These are phyloP conservation scores for Mycena floridula DNA, from an alignment of 768 basidiomycete species.

Conservation along the genomic window DNA sequence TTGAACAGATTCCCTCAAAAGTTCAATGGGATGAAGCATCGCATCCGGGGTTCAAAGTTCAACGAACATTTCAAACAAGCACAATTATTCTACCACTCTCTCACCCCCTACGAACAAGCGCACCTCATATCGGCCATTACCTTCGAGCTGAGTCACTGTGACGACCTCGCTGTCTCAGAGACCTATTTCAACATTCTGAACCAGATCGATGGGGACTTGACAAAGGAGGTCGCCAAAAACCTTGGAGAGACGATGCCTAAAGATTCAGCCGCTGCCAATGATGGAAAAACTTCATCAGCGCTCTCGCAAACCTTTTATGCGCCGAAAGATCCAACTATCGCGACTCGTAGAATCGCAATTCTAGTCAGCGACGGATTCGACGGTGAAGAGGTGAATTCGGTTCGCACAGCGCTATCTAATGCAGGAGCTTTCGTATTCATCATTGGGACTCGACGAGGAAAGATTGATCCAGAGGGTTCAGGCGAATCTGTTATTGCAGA, in stretches of 20 bases:
- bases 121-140: conserved; percentile 67
- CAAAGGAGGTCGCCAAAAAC: conserved; percentile 56
- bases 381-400: conserved; percentile 45
- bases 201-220: conserved; percentile 70
- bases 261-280: conserved; percentile 43
- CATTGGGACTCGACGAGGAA: conserved; percentile 63
- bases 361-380: conserved; percentile 75
- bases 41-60: conserved; percentile 68
- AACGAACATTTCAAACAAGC: conserved; percentile 73
- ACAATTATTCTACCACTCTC: conserved; percentile 81
- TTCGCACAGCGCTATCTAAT: conserved; percentile 47
- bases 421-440: conserved; percentile 55
- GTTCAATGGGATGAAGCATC: conserved; percentile 48
- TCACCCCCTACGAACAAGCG: conserved; percentile 58
- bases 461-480: conserved; percentile 30
- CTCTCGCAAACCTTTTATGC: conserved; percentile 56
- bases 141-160: conserved; percentile 83
- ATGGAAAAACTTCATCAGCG: conserved; percentile 47
- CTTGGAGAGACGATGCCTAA: conserved; percentile 58
- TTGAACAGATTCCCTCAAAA: conserved; percentile 39
- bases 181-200: conserved; percentile 63
- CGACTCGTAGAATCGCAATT: conserved; percentile 69
- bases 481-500: conserved; percentile 42
- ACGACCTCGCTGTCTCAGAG: conserved; percentile 66
- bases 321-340: conserved; percentile 52